phyloP scores from a whole-genome alignment of 805 yeast species.

The Spathaspora arborariae region DNA sequence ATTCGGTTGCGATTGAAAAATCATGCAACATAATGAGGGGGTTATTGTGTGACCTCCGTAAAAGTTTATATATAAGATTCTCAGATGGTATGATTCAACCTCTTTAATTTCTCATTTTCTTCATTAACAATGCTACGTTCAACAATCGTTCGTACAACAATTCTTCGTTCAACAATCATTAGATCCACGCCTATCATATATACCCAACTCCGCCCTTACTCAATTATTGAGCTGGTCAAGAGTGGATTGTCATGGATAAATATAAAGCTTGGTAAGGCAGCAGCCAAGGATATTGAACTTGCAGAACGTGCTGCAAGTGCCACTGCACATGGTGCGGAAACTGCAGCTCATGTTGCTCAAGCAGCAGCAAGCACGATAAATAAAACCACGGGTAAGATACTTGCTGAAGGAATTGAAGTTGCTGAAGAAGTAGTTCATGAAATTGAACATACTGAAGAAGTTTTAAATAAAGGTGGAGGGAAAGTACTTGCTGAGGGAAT shows the following conservation, averaged over 20 bases:
- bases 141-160: slow-evolving; percentile 1
- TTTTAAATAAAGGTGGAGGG: slow-evolving; percentile 16
- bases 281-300: slow-evolving; percentile 9
- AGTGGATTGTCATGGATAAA: slow-evolving; percentile 3
- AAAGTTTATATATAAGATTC: not conserved
- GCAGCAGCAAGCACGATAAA: slow-evolving; percentile 16
- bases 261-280: slow-evolving; percentile 6
- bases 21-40: not conserved
- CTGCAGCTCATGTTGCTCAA: not conserved
- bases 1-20: not conserved
- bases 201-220: slow-evolving; percentile 4
- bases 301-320: slow-evolving; percentile 2
- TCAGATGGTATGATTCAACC: not conserved
- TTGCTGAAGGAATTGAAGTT: slow-evolving; percentile 27
- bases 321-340: not conserved
- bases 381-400: slow-evolving; percentile 27
- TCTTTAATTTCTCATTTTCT: not conserved
- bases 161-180: not conserved
- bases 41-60: not conserved
- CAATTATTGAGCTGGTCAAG: slow-evolving; percentile 2
- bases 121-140: slow-evolving; percentile 4
- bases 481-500: slow-evolving; percentile 19
- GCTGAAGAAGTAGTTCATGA: slow-evolving; percentile 6
- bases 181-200: not conserved
- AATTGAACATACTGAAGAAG: not conserved